Conservation (phyloP, 768 basidiomycete genomes). For the Auricularia sp. region DNA sequence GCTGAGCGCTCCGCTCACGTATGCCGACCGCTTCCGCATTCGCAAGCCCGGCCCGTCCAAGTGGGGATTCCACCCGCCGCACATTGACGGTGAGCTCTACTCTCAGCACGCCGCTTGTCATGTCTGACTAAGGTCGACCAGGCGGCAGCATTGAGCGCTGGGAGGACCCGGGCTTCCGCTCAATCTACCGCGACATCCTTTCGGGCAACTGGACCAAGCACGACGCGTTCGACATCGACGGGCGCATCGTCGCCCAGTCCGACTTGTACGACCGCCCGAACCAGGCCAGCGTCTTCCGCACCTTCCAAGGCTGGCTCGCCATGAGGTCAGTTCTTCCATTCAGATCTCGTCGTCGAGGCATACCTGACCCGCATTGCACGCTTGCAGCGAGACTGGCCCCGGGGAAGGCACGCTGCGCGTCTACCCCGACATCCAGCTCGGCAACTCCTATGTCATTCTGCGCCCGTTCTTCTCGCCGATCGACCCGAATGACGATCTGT, state of each 20-base stretch:
- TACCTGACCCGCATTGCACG: neutral
- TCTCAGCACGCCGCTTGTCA: neutral
- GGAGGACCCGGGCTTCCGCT: constrained; percentile 50
- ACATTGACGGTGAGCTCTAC: constrained; percentile 31
- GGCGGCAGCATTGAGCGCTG: constrained; percentile 70
- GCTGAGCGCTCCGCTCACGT: constrained; percentile 29
- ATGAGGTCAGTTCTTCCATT: constrained; percentile 45
- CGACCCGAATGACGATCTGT: constrained; percentile 30
- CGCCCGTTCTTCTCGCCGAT: constrained; percentile 64
- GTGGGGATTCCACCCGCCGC: constrained; percentile 47
- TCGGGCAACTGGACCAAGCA: constrained; percentile 52
- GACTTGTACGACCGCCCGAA: constrained; percentile 44
- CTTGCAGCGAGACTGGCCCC: constrained; percentile 52
- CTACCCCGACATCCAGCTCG: constrained; percentile 54
- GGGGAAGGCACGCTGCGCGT: constrained; percentile 59
- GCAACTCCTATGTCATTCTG: constrained; percentile 63
- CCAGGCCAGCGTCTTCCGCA: constrained; percentile 23
- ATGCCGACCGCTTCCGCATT: constrained; percentile 68
- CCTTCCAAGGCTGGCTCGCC: constrained; percentile 71
- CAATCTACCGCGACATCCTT: constrained; percentile 43
- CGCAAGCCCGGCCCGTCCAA: constrained; percentile 38
- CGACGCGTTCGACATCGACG: constrained; percentile 54
- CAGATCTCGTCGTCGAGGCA: neutral
- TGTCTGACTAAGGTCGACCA: constrained; percentile 25
- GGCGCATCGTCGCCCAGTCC: constrained; percentile 48